Evolutionary conservation across 2,329 filamentous ascomycete genomes (phyloP), one percentile per base, ranked within the genome.

Genomic region (Pleomassaria siparia): DNA sequence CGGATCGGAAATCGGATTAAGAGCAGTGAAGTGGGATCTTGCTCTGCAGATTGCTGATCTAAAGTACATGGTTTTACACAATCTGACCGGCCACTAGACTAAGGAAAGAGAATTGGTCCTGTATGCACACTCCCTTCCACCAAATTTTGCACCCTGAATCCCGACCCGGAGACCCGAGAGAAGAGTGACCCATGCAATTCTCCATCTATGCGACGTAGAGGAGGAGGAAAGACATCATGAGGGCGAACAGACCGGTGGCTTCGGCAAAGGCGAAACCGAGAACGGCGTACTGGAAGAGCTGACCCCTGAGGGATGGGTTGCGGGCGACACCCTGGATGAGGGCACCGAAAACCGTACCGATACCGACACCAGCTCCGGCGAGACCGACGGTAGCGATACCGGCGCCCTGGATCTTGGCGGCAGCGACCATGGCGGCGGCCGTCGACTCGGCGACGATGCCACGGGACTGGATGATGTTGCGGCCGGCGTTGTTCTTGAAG

Each of bases 241-340:
- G 74, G 56, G 78, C 77, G 73, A 80, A 80, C 51, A 80, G 74
- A 70, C 87, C 87, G 69, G 89, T 90, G 80, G 89, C 89, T 77
- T 94, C 89, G 77, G 91, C 89, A 86, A 94, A 94, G 74, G 89
- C 89, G 81, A 94, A 94, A 81, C 89, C 89, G 74, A 94, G 81
- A 88, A 94, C 92, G 84, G 89, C 89, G 80, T 94, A 92, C 66
- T 88, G 89, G 88, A 94, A 95, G 73, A 95, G 89, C 85, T 95
- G 90, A 76, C 89, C 89, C 81, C 89, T 87, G 80, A 95, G 88
- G 73, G 87, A 88, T 72, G 89, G 89, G 88, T 95, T 95, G 81
- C 89, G 89, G 81, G 89, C 88, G 76, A 94, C 89, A 80, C 85
- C 85, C 78, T 88, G 86, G 73, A 95, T 83, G 74, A 95, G 88